A percentile compares a stretch with the other conserved stretches of the same genome.
These are phyloP conservation scores for Xylaria sp. DNA, from an alignment of 2,329 filamentous ascomycete species.

Conservation along the genomic window DNA sequence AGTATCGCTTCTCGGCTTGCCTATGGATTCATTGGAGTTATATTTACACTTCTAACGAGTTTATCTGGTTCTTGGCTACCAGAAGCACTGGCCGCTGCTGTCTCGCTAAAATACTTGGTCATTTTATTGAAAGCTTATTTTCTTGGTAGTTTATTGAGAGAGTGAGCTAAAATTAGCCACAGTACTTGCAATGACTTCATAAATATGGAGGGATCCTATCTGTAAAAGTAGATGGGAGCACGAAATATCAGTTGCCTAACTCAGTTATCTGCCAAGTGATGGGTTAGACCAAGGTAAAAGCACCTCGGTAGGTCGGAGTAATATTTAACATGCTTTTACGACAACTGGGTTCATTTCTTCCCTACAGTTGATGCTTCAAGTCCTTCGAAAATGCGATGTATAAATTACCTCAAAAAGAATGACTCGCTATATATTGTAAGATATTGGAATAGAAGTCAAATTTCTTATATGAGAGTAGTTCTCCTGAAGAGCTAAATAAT, in stretches of 20 bases:
- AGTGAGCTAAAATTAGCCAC: too few relatives aligned
- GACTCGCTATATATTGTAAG: too few relatives aligned
- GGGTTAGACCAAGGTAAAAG: neutral
- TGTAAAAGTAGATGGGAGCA: too few relatives aligned
- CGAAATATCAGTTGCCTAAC: too few relatives aligned
- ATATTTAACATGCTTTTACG: neutral
- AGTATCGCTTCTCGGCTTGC: neutral
- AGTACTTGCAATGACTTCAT: too few relatives aligned
- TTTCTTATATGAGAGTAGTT: too few relatives aligned
- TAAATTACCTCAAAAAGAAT: neutral
- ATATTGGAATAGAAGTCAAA: too few relatives aligned
- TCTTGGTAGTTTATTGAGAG: too few relatives aligned
- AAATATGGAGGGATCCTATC: too few relatives aligned
- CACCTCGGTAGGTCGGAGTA: neutral
- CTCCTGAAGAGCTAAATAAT: too few relatives aligned
- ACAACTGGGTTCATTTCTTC: neutral
- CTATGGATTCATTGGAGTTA: neutral
- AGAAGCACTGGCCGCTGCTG: neutral
- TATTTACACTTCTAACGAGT: neutral
- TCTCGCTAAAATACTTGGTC: neutral
- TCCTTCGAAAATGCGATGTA: neutral
- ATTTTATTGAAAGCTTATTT: neutral
- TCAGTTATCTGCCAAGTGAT: neutral
- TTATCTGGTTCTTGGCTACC: neutral
- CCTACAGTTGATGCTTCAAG: neutral